Evolutionary conservation across 495 filamentous ascomycete genomes (phyloP), one percentile per base, ranked within the genome.

Genomic region (Letharia columbiana): DNA sequence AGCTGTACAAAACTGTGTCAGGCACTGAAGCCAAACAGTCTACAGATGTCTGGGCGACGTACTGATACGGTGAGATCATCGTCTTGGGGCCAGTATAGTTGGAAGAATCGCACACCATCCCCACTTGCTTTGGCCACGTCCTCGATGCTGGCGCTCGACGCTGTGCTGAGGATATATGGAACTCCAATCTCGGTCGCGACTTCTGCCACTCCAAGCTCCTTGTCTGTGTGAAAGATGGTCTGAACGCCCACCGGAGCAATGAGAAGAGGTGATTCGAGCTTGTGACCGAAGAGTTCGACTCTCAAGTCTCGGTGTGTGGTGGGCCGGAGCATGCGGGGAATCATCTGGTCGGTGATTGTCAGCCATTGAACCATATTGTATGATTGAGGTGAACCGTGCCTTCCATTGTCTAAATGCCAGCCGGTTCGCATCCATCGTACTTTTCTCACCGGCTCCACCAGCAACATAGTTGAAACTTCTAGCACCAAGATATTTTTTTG

Each of bases 1-100:
- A 89, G 73, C 4, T 70, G 17, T 56, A 17, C 52, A 4, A 18
- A 45, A 18, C 8, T 39, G 17, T 33, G 45, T 49, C 35, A 50
- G 44, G 11, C 20, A n/a, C 33, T 8, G 54, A 31, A 33, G 35
- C 3, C 17, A 17, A 8, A 58, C 20, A 1, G 18, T 35, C 41
- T 42, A 57, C 31, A 17, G 31, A 35, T 23, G 42, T 18, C n/a
- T 35, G 45, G 57, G 33, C 12, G 56, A 56, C 45, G 13, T 40
- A 70, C 62, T 18, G 83, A 84, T 0, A 80, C 66, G 0, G 88
- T 89, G 58, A 89, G 72, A 6, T 84, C 77, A 54, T 85, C 77
- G 71, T 85, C 79, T 20, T 74, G 69, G 3, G 86, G 85, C 84
- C 86, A 88, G 73, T 91, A 91, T 11, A 91, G 79, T 71, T 91